Base-by-base conservation (phyloP, 2,329 filamentous ascomycete genomes). In the Paracoccidioides lutzii region DNA sequence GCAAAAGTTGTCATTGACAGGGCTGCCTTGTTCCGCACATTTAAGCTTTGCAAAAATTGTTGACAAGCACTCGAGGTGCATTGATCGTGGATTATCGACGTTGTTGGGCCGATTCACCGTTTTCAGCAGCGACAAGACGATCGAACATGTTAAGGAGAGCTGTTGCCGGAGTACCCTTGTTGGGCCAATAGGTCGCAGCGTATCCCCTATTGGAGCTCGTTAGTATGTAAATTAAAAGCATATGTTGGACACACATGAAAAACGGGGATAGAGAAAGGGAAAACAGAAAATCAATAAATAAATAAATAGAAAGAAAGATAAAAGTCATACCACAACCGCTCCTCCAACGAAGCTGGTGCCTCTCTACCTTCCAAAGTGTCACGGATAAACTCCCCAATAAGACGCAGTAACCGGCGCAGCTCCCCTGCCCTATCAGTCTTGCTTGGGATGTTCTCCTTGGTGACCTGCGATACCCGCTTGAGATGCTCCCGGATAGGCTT, bases 301-400 rank as follows among this genome's bases (percentile, higher is more conserved):
- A 22, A n/a, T 14, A 43, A 28, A 57, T 50, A 28, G n/a, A 54
- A 43, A 30, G 50, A 33, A 41, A 6, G 33, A 4, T n/a, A n/a
- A 55, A 30, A 30, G 38, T 68, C 70, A 61, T 69, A 75, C 73
- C 74, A 76, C 54, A 76, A 65, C 53, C 73, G 71, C 54, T 65
- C 66, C 62, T 75, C 73, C 33, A 75, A 65, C 14, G 70, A 69
- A 41, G 68, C 66, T 58, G 66, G 64, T n/a, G 69, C 64, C 53
- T 69, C 61, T 55, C 73, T 67, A 35, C 71, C 67, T 52, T 67
- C 61, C 45, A 75, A 55, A 15, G 71, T 71, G 55, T 63, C 64
- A 42, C 64, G 66, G 56, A 77, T 76, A 57, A 76, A 76, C 38
- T 71, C 70, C 37, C 75, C 75, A 59, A 77, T 73, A 49, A 69